A percentile compares a stretch with the other conserved stretches of the same genome.
phyloP scores from a whole-genome alignment of 768 basidiomycete species.

The Boletus rufocinnamomeus region DNA sequence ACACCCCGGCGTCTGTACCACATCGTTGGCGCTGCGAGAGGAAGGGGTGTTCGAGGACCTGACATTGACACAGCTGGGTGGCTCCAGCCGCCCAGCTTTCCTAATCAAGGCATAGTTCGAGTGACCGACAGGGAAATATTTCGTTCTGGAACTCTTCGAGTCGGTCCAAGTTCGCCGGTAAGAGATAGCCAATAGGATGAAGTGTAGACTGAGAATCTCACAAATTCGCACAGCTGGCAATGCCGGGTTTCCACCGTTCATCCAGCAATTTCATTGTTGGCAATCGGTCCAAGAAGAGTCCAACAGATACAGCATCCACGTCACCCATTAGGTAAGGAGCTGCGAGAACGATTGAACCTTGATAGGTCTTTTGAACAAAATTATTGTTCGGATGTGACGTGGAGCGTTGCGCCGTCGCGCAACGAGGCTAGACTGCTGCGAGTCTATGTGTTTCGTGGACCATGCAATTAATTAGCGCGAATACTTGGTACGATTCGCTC shows the following conservation, averaged over 20 bases:
- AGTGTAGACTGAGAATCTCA: neutral
- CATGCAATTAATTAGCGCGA: neutral
- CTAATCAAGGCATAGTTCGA: slow-evolving; percentile 10
- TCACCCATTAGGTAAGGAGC: slow-evolving; percentile 13
- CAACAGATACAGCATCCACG: slow-evolving; percentile 22
- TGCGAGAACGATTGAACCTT: slow-evolving; percentile 4
- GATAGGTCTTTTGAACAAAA: neutral
- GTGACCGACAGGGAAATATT: neutral
- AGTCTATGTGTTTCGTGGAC: neutral
- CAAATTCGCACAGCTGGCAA: neutral
- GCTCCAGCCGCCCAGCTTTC: slow-evolving; percentile 13
- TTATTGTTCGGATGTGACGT: neutral
- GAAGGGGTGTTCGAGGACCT: slow-evolving; percentile 28
- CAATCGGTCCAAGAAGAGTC: slow-evolving; percentile 3
- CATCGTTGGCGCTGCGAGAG: slow-evolving; percentile 15
- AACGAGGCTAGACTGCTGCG: slow-evolving; percentile 16
- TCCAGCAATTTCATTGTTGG: slow-evolving; percentile 6
- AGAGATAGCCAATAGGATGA: neutral
- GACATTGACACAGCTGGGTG: neutral
- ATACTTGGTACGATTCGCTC: neutral
- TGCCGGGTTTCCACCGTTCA: slow-evolving; percentile 3
- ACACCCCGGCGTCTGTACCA: slow-evolving; percentile 32
- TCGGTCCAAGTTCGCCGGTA: slow-evolving; percentile 11
- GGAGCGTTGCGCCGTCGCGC: neutral
- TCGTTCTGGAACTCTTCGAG: slow-evolving; percentile 12